Base-by-base conservation (phyloP, 805 yeast genomes). In the Metschnikowia peoriensis region DNA sequence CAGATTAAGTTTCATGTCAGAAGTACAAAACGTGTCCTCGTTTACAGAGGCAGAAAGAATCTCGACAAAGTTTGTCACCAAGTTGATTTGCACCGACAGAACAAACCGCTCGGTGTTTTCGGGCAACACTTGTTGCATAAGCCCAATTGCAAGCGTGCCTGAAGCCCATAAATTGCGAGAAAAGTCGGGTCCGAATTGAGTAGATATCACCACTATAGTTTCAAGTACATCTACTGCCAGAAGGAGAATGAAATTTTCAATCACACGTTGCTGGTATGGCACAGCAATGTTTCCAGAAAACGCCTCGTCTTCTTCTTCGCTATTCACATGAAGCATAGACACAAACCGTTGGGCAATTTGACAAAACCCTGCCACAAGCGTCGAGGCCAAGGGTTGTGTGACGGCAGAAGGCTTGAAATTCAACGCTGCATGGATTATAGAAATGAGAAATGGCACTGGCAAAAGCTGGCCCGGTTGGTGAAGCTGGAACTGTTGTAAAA, bases 401-500 rank as follows among this genome's bases (percentile, higher is more conserved):
- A 85, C 73, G 0, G 93, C 91, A 51, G 80, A 79, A 1, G 88
- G 85, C 61, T 88, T 73, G 66, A 83, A 88, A 17, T 67, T 74
- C 6, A 86, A 65, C 1, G 82, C 61, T 47, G 81, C 80, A 58
- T 82, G 82, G 38, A 86, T 68, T 39, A 88, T 59, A 0, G 87
- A 74, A 1, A 86, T 61, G 12, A 88, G 56, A 61, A 83, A 86
- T 1, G 94, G 94, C 3, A 84, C 70, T 0, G 84, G 65, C 1
- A 78, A 55, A 2, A 75, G 56, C 7, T 64, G 47, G 1, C 52
- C 57, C 4, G 43, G 50, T 8, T 38, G 34, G 9, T 40, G 28
- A 7, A 29, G n/a, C 16, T 66, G 60, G 10, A 50, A 44, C 3
- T 57, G 50, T 12, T 70, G 58, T 37, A 77, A 66, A 6, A 69